Percentiles rank a stretch among this genome's conserved stretches.
Conservation (phyloP, 208 protist species). For the Acanthamoeba rhysodes region DNA sequence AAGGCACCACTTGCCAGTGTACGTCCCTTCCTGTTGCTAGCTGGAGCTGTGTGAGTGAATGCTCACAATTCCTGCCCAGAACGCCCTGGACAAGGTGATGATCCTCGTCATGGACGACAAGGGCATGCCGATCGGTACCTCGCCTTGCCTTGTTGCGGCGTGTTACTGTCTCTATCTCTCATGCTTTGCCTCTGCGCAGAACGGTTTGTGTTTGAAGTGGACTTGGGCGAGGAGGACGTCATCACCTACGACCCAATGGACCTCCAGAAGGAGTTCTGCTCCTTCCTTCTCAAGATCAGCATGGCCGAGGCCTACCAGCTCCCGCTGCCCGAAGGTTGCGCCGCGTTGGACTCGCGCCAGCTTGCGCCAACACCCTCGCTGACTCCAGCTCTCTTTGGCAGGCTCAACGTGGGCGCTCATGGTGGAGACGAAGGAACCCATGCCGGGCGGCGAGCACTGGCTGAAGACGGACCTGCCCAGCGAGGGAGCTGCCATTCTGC, state of each 20-base stretch:
- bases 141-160: too few species aligned
- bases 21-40: neutral
- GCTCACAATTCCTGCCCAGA: neutral
- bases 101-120: conserved; percentile 71
- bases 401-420: conserved; percentile 28
- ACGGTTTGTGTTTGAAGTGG: conserved; percentile 61
- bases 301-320: conserved; percentile 65
- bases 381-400: neutral
- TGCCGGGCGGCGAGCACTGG: conserved; percentile 44
- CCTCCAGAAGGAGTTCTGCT: conserved; percentile 59
- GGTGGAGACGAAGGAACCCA: conserved; percentile 55
- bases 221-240: conserved; percentile 53
- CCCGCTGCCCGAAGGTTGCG: conserved; percentile 56
- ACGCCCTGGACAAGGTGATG: conserved; percentile 59
- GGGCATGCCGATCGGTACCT: conserved; percentile 4
- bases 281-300: conserved; percentile 69
- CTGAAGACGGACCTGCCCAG: conserved; percentile 32
- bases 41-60: neutral
- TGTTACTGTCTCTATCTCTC: neutral
- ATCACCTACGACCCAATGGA: neutral
- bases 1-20: neutral
- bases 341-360: neutral
- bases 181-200: neutral
- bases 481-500: conserved; percentile 14
- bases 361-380: neutral